A percentile compares a stretch with the other conserved stretches of the same genome.
Conservation (phyloP, 805 yeast genomes). For the Spencermartinsiella europaea region DNA sequence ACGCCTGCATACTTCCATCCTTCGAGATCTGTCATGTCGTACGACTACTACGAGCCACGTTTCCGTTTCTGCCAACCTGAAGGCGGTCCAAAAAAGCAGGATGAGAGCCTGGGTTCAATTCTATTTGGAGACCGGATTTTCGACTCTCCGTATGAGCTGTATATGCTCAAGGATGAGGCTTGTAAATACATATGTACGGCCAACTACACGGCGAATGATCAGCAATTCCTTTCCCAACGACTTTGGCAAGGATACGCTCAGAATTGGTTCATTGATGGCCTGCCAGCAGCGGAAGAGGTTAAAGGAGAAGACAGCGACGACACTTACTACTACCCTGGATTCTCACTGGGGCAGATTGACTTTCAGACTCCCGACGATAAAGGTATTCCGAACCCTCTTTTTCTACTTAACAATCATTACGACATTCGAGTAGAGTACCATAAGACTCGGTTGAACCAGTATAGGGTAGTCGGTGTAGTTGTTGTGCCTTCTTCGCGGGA, state of each 20-base stretch:
- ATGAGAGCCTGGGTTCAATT: slow-evolving; percentile 88
- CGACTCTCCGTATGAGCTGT: slow-evolving; percentile 80
- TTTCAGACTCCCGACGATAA: slow-evolving; percentile 48
- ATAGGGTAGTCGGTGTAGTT: slow-evolving; percentile 86
- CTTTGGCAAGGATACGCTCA: slow-evolving; percentile 79
- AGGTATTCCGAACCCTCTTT: slow-evolving; percentile 22
- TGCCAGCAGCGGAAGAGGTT: slow-evolving; percentile 72
- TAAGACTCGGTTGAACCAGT: slow-evolving; percentile 56
- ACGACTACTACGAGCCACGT: slow-evolving; percentile 65
- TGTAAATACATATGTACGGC: slow-evolving; percentile 66
- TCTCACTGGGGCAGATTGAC: slow-evolving; percentile 68
- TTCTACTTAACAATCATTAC: slow-evolving; percentile 75
- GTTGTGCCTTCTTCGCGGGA: slow-evolving; percentile 64
- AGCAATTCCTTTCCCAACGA: slow-evolving; percentile 69
- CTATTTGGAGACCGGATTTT: slow-evolving; percentile 94
- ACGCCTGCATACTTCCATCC: slow-evolving; percentile 60
- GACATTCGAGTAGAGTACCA: slow-evolving; percentile 80
- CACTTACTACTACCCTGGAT: slow-evolving; percentile 72
- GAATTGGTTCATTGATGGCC: slow-evolving; percentile 92
- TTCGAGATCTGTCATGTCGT: slow-evolving; percentile 30
- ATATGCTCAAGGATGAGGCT: slow-evolving; percentile 65
- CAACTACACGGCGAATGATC: slow-evolving; percentile 57
- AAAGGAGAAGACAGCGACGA: slow-evolving; percentile 52
- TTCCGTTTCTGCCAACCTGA: slow-evolving; percentile 81
- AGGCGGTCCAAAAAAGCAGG: slow-evolving; percentile 60